Base-by-base conservation (phyloP, 2,329 filamentous ascomycete species). In the Orbilia javanica region DNA sequence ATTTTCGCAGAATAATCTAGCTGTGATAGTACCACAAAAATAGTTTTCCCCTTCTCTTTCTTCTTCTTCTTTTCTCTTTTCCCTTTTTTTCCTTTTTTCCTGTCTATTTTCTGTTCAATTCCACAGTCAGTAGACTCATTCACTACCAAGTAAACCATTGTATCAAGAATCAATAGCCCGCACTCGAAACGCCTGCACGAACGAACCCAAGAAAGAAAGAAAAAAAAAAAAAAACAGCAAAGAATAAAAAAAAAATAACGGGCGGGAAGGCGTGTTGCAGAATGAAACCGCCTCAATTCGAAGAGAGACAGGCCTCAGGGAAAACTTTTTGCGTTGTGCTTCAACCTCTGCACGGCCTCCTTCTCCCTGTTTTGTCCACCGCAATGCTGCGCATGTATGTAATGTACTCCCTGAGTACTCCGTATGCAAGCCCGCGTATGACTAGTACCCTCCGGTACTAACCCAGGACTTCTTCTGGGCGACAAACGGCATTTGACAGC, bases 231-330 rank as follows among this genome's bases (percentile, higher is more conserved):
- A 5, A 11, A 4, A 1, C 15, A 44, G 39, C 66, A 62, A 22
- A 46, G 29, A 31, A 50, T 42, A 68, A 13, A 68, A 60, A 68
- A 13, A 68, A 60, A 20, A 68, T 34, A 63, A 57, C 46, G 27
- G 62, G 73, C 65, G 66, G 65, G 62, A 42, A 60, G 34, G 67
- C 48, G 25, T 69, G 74, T 78, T 72, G 74, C 74, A 78, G 63
- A 78, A 71, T 78, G 67, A 78, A 78, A 78, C 74, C 74, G 60
- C 74, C 48, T 63, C 73, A 76, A 50, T 31, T 42, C 31, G 64
- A 52, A 67, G 48, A 68, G 73, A 77, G 63, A 74, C 70, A 68
- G 55, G 34, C 42, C 8, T 44, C 42, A 44, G 42, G 55, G 34
- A 60, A 60, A 60, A 42, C 18, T 42, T 39, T 39, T 42, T 66